Percentiles rank a stretch among this genome's conserved stretches.
These are phyloP conservation scores for Gastrodia elata DNA, from an alignment of 106 monocot species.

Conservation along the genomic window DNA sequence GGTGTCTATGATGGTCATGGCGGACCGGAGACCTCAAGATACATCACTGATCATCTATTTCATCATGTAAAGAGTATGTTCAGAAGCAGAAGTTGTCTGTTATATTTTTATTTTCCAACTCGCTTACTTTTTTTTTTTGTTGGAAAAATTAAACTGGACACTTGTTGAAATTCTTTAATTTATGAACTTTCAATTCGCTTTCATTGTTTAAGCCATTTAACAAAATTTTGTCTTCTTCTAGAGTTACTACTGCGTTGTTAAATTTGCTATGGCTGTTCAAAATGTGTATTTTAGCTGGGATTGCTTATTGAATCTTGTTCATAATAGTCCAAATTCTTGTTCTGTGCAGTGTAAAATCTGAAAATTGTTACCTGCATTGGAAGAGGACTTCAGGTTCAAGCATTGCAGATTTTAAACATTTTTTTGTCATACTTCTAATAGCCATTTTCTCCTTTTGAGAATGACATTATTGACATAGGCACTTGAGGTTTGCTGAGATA, in stretches of 20 bases:
- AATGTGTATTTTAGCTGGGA: background rate
- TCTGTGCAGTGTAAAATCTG: too few species aligned
- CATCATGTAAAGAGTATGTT: constrained; percentile 24
- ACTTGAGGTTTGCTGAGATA: too few species aligned
- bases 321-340: background rate
- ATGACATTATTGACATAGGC: background rate
- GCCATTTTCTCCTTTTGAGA: background rate
- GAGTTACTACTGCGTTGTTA: background rate
- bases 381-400: too few species aligned
- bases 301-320: background rate
- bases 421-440: background rate
- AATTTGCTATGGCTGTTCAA: background rate
- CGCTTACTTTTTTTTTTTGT: background rate
- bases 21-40: constrained; percentile 22
- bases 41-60: constrained; percentile 27
- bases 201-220: background rate
- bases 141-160: background rate
- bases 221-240: background rate
- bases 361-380: too few species aligned
- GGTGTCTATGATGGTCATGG: constrained; percentile 30
- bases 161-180: background rate
- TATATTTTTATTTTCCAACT: background rate
- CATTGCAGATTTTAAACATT: too few species aligned
- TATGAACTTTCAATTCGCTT: background rate
- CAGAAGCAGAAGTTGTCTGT: background rate